Evolutionary conservation across 2,329 filamentous ascomycete species (phyloP), one percentile per base, ranked within the genome.

Genomic region (Aspergillus proliferans): DNA sequence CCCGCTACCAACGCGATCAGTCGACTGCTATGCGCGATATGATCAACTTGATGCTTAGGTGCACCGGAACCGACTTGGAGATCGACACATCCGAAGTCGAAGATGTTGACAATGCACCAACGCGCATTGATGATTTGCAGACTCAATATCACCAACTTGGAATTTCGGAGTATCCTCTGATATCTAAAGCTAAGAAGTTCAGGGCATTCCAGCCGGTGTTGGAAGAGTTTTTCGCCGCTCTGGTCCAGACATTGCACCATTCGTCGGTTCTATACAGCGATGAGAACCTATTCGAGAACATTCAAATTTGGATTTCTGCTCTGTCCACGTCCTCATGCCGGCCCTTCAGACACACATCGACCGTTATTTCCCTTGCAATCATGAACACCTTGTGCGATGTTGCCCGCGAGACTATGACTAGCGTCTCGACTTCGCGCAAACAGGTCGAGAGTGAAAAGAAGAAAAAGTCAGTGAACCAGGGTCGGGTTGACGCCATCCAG

Each of bases 291-390:
- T 83, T 95, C 62, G 90, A 96, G 65, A 95, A 95, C 63, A 80
- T 97, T 43, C 84, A 90, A 58, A 79, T 88, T 50, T 98, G 93
- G 93, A 78, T 96, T 52, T 85, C 85, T 36, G 87, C 88, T 51
- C 88, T 98, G 86, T 93, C 92, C 2, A 93, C 89, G 3, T 91
- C 90, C 0, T 80, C 83, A 3, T 84, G 92, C 53, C 84, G 93
- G 48, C 90, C 93, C 1, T 96, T 98, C 70, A 82, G 93, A 55
- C 93, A 98, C 69, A 98, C 93, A 0, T 87, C 91, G 1, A 95
- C 92, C 1, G 85, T 93, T 0, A 85, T 92, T 21, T 85, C 88
- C 1, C 74, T 97, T 30, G 80, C 88, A 14, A 85, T 95, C 55
- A 85, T 88, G 48, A 88, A 83, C 30, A 82, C 87, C 0, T 75